Percentiles rank a stretch among this genome's conserved stretches.
Evolutionary conservation across 768 basidiomycete genomes (phyloP).

Genomic region (Xerocomellus intermedius): DNA sequence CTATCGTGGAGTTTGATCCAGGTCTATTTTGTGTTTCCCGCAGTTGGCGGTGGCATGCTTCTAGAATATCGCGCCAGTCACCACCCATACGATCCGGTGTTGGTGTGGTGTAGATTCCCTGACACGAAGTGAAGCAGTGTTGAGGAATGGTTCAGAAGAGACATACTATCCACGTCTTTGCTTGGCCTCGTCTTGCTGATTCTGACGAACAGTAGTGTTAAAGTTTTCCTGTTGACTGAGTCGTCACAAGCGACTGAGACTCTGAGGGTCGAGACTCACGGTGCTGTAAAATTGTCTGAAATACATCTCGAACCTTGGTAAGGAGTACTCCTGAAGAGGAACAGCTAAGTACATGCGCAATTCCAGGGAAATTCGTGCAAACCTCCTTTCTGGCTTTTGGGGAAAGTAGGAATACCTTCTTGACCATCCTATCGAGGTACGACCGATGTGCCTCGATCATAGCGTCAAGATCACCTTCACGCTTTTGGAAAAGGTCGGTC

Average conservation of each 20-base stretch:
- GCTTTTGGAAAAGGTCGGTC: slow-evolving; percentile 78
- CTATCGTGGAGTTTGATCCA: too few relatives aligned
- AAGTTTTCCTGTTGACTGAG: slow-evolving; percentile 70
- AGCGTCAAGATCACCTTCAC: slow-evolving; percentile 92
- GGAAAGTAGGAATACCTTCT: slow-evolving; percentile 75
- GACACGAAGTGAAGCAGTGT: neutral
- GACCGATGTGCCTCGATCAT: slow-evolving; percentile 86
- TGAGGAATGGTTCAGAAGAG: neutral
- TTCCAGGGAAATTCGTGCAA: neutral
- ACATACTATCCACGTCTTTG: slow-evolving; percentile 63
- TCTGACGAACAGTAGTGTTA: slow-evolving; percentile 88
- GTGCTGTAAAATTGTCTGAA: slow-evolving; percentile 72
- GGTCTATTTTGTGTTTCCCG: too few relatives aligned
- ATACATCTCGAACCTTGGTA: slow-evolving; percentile 72
- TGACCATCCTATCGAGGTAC: slow-evolving; percentile 82
- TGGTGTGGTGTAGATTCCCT: slow-evolving; percentile 63
- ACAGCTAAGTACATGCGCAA: neutral
- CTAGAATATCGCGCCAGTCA: too few relatives aligned
- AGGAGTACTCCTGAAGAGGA: slow-evolving; percentile 62
- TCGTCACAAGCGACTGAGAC: neutral
- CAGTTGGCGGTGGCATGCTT: too few relatives aligned
- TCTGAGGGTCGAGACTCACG: slow-evolving; percentile 43
- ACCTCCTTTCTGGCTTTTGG: slow-evolving; percentile 79
- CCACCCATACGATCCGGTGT: slow-evolving; percentile 33
- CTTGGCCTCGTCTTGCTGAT: slow-evolving; percentile 75